phyloP scores from a whole-genome alignment of 1,139 yeast species.

The Debaryomyces sp. region DNA sequence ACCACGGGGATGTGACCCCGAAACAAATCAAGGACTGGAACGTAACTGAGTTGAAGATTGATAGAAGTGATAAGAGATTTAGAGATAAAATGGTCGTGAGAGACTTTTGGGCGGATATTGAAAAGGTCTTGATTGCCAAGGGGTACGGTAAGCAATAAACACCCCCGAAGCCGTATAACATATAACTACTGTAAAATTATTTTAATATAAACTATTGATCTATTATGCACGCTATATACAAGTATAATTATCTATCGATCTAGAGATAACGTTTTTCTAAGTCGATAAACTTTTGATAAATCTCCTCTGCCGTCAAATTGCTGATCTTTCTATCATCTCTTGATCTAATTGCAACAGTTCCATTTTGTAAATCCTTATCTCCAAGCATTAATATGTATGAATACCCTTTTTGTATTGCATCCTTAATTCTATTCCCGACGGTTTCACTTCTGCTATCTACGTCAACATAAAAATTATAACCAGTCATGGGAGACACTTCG shows the following conservation, averaged over 20 bases:
- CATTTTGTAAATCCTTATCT: constrained; percentile 71
- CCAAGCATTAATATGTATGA: constrained; percentile 84
- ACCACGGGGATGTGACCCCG: constrained; percentile 81
- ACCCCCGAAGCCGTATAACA: neutral
- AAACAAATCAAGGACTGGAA: constrained; percentile 83
- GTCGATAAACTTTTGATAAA: constrained; percentile 49
- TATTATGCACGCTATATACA: constrained; percentile 13
- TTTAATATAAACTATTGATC: constrained; percentile 2
- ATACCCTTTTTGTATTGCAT: constrained; percentile 75
- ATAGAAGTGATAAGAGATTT: constrained; percentile 77
- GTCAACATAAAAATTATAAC: constrained; percentile 72
- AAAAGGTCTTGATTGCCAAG: constrained; percentile 54
- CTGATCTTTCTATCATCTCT: constrained; percentile 56
- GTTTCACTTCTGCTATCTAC: constrained; percentile 76
- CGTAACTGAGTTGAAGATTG: constrained; percentile 74
- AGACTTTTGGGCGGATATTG: constrained; percentile 79
- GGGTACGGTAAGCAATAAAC: constrained; percentile 37
- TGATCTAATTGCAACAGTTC: constrained; percentile 66
- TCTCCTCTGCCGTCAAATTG: constrained; percentile 47
- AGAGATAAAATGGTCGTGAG: constrained; percentile 87
- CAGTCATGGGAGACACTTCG: constrained; percentile 54
- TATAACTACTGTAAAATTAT: constrained; percentile 7
- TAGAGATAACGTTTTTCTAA: constrained; percentile 50
- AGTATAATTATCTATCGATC: neutral
- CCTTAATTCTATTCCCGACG: constrained; percentile 77